phyloP scores from a whole-genome alignment of 1,284 basidiomycete genomes.

The Apiotrichum veenhuisii region DNA sequence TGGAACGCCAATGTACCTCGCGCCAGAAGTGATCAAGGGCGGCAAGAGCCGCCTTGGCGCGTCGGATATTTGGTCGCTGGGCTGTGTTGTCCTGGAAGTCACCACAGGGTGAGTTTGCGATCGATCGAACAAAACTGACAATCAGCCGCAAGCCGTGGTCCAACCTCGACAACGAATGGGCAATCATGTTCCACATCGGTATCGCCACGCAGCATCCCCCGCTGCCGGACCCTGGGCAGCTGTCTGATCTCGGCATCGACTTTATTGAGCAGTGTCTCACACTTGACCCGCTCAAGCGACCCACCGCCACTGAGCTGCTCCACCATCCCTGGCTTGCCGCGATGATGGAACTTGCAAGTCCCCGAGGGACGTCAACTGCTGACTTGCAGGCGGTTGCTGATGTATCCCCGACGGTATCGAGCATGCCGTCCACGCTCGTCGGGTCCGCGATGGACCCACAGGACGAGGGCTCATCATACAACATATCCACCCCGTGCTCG shows the following conservation, averaged over 20 bases:
- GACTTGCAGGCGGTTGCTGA: conserved; percentile 2
- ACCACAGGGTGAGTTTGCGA: conserved; percentile 60
- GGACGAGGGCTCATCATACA: background rate
- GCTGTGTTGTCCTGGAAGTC: conserved; percentile 94
- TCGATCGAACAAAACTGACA: background rate
- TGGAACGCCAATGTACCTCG: conserved; percentile 99
- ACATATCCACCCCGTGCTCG: background rate
- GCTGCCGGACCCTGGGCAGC: conserved; percentile 83
- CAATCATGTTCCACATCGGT: conserved; percentile 99
- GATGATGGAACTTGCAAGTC: conserved; percentile 36
- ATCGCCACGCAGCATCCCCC: conserved; percentile 96
- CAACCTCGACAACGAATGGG: conserved; percentile 99
- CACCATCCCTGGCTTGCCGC: conserved; percentile 80
- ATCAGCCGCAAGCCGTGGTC: conserved; percentile 83
- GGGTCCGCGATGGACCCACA: background rate
- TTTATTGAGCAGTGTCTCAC: conserved; percentile 91
- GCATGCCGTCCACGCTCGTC: conserved; percentile 8
- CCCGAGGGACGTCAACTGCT: background rate
- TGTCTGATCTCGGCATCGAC: conserved; percentile 84
- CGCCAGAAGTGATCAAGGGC: conserved; percentile 90
- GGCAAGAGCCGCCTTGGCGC: conserved; percentile 79
- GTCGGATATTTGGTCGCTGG: conserved; percentile 93
- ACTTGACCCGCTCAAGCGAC: conserved; percentile 79
- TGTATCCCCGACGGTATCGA: conserved; percentile 7
- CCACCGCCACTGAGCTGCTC: conserved; percentile 79